Percentiles rank a stretch among this genome's conserved stretches.
phyloP scores from a whole-genome alignment of 2,329 filamentous ascomycete species.

The Leptographium radiaticola region DNA sequence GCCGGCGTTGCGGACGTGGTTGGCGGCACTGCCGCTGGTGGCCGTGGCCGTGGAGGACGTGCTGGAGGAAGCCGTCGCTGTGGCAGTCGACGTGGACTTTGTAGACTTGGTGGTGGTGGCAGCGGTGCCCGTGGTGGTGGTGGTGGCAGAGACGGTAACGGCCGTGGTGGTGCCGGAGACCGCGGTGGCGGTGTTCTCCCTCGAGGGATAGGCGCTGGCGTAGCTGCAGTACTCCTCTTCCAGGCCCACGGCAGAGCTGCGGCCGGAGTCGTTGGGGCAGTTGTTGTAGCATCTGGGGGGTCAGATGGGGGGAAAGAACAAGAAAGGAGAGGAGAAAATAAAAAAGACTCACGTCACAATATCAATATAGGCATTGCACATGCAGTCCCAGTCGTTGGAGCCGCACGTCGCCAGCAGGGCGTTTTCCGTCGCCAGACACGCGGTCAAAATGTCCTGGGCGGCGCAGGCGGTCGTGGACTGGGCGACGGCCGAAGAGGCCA shows the following conservation, averaged over 20 bases:
- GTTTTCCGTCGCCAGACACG: conserved; percentile 18
- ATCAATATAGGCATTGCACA: conserved; percentile 29
- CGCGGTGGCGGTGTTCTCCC: conserved; percentile 12
- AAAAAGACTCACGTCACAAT: conserved; percentile 30
- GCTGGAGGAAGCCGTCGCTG: conserved; percentile 5
- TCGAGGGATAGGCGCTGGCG: conserved; percentile 28
- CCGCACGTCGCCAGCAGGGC: conserved; percentile 25
- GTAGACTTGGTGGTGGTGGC: conserved; percentile 10
- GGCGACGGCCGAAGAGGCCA: conserved; percentile 5
- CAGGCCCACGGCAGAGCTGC: conserved; percentile 21
- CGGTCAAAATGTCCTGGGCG: conserved; percentile 11
- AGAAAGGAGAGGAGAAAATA: background rate
- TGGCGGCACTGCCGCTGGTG: conserved; percentile 12
- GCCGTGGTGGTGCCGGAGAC: conserved; percentile 13
- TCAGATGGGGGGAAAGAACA: background rate
- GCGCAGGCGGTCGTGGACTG: conserved; percentile 7
- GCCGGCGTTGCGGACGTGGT: conserved; percentile 18
- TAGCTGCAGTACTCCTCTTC: conserved; percentile 31
- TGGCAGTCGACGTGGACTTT: conserved; percentile 2
- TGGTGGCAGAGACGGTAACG: conserved; percentile 7
- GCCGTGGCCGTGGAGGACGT: conserved; percentile 8
- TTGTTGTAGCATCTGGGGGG: conserved; percentile 33
- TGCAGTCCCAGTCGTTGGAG: conserved; percentile 30
- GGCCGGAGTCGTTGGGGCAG: conserved; percentile 36
- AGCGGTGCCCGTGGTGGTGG: conserved; percentile 12